Evolutionary conservation across 2,329 filamentous ascomycete genomes (phyloP), one percentile per base, ranked within the genome.

Genomic region (Fusarium aywerte): DNA sequence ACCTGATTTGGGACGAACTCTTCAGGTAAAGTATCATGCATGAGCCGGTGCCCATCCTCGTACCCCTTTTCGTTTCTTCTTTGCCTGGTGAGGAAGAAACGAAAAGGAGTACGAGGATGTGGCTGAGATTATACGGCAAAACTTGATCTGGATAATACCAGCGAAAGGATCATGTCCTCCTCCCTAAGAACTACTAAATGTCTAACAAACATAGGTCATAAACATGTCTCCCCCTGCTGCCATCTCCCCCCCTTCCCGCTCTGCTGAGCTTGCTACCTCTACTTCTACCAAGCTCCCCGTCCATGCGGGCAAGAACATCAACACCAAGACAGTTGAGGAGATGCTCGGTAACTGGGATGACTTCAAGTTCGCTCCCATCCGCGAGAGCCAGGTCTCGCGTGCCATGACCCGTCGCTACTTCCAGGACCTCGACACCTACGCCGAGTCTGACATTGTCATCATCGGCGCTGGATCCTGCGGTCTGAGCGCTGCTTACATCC

Each of bases 141-240:
- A 95, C 92, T 95, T 95, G 92, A 95, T 94, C 92, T 92, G 91
- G 92, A 94, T 95, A 95, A 96, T 96, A 92, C 92, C 91, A 93
- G 93, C 93, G 93, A 93, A 96, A 97, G 93, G 91, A 97, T 96
- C 93, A 96, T 97, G 92, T 92, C 87, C 87, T 86, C 83, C 82
- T 80, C 81, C 74, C 77, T 77, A 73, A 75, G 68, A 71, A 74
- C 54, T 15, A 29, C 20, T 43, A 36, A 65, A 50, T 65, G n/a
- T 55, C 76, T 79, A 77, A 79, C 76, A 63, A 62, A 21, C 33
- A 20, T 45, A 74, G 73, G 65, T 52, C 53, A 47, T 21, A 36
- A 73, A 60, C 60, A 75, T 73, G 93, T 89, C 91, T 83, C 93
- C 93, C 74, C 90, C 92, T 70, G 86, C 90, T 77, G 90, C 90